These are phyloP conservation scores for Excoecaria cochinchinensis DNA, from an alignment of 345 rosid species.

Conservation along the genomic window DNA sequence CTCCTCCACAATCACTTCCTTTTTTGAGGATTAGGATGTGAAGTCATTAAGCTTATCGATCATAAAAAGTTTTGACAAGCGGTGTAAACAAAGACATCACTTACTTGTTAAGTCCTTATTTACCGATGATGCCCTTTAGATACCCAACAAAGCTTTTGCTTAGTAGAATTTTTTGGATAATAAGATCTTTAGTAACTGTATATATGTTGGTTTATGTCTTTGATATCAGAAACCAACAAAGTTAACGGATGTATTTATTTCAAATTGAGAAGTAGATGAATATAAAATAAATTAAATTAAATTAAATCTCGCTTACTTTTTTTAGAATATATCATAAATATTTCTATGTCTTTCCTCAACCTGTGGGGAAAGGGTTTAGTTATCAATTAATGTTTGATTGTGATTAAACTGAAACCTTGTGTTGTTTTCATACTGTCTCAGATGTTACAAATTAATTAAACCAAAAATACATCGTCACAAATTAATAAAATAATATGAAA, in stretches of 20 bases:
- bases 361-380: background rate
- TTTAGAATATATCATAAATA: no score
- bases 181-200: no score
- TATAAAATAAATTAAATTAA: background rate
- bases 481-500: no score
- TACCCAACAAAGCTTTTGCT: background rate
- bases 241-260: background rate
- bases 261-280: background rate
- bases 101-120: background rate
- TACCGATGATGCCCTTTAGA: background rate
- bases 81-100: constrained; percentile 1
- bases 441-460: no score
- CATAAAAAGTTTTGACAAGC: background rate
- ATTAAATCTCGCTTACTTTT: no score
- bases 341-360: background rate
- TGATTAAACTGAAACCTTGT: background rate
- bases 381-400: background rate
- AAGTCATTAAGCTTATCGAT: constrained; percentile 5
- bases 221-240: background rate
- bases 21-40: background rate
- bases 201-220: background rate
- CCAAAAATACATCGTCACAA: background rate
- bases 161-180: background rate
- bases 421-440: background rate
- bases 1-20: background rate